Evolutionary conservation across 2,329 filamentous ascomycete genomes (phyloP).

Genomic region (Onygena corvina): DNA sequence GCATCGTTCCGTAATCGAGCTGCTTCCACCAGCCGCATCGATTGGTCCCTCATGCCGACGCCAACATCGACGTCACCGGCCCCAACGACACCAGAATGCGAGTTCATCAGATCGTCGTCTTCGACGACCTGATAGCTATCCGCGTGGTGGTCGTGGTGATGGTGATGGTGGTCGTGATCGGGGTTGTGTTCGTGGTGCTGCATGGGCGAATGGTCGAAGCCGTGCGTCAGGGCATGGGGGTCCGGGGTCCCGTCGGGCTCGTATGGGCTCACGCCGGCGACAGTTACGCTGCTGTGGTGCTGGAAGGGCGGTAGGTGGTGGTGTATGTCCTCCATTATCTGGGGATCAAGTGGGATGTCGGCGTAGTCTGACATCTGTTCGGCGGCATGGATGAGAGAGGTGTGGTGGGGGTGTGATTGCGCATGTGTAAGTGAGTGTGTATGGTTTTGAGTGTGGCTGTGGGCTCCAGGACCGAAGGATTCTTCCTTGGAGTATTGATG

Average conservation of each 20-base stretch:
- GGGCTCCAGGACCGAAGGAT: conserved; percentile 19
- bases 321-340: conserved; percentile 46
- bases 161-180: conserved; percentile 28
- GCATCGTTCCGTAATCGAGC: conserved; percentile 27
- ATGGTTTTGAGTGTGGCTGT: background rate
- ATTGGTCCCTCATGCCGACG: conserved; percentile 26
- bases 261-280: conserved; percentile 20
- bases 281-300: conserved; percentile 28
- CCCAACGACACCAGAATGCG: conserved; percentile 9
- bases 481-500: conserved; percentile 21
- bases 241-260: conserved; percentile 18
- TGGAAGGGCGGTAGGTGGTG: conserved; percentile 33
- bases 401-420: conserved; percentile 20
- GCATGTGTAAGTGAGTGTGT: conserved; percentile 8
- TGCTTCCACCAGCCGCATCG: conserved; percentile 29
- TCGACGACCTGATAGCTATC: conserved; percentile 33
- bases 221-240: conserved; percentile 24
- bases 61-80: conserved; percentile 17
- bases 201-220: conserved; percentile 29
- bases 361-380: conserved; percentile 34
- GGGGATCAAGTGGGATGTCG: conserved; percentile 48
- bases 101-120: conserved; percentile 29
- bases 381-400: conserved; percentile 27
- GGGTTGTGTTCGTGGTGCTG: conserved; percentile 30
- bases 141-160: conserved; percentile 28